Evolutionary conservation across 257 asterid genomes (phyloP).

Genomic region (Vinca minor): DNA sequence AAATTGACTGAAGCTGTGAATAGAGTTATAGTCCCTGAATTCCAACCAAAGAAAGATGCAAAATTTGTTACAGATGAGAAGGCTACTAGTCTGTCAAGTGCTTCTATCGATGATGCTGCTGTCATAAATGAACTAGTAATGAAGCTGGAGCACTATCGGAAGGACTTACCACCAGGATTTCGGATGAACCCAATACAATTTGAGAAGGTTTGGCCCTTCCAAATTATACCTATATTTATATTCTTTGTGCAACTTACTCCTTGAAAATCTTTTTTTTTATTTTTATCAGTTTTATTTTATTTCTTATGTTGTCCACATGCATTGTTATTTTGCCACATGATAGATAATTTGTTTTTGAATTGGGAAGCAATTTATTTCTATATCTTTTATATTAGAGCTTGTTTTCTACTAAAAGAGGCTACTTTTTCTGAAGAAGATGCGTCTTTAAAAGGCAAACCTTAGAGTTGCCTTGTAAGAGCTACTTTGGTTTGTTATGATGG

Average conservation of each 20-base stretch:
- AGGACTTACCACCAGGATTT: conserved; percentile 47
- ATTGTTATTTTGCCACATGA: neutral
- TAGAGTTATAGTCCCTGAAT: conserved; percentile 53
- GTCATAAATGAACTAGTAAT: conserved; percentile 53
- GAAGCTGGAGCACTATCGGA: conserved; percentile 59
- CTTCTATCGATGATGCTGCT: conserved; percentile 72
- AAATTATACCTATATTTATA: neutral
- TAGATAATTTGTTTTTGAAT: neutral
- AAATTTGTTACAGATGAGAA: conserved; percentile 86
- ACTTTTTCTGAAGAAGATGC: neutral
- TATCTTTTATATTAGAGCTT: neutral
- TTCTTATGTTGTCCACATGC: neutral
- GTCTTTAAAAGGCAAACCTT: neutral
- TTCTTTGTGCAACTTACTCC: neutral
- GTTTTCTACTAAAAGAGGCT: neutral
- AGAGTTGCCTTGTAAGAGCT: neutral
- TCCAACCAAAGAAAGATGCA: conserved; percentile 57
- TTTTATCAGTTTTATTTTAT: neutral
- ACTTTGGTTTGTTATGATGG: neutral
- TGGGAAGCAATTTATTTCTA: neutral
- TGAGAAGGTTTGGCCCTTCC: conserved; percentile 55
- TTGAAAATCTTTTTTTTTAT: neutral
- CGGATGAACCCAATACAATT: conserved; percentile 85
- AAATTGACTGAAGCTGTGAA: conserved; percentile 63
- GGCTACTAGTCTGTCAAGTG: conserved; percentile 66